Evolutionary conservation across 345 rosid species (phyloP), one percentile per base, ranked within the genome.

Genomic region (Laguncularia racemosa): DNA sequence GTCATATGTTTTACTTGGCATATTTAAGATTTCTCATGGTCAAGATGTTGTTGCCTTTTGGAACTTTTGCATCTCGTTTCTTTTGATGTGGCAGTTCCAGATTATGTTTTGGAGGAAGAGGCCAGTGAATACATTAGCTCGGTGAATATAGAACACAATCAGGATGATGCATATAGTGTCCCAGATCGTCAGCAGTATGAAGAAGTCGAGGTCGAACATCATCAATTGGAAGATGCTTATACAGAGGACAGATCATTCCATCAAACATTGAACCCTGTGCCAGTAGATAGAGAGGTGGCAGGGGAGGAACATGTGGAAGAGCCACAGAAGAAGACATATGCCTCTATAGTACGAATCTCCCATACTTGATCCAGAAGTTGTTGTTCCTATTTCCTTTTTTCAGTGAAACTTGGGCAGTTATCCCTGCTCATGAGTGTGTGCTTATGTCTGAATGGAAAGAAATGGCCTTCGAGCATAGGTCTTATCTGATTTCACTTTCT

Each of bases 81-180:
- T 51, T 15, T 67, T 61, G 54, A 13, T 71, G 69, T 69, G 44
- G 52, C 80, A 80, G 97, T 70, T 77, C 73, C 90, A 53, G 76
- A 92, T 72, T 80, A 80, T 59, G 82, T 23, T 59, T 68, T 86
- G 79, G 99, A 86, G 76, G 85, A 89, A 76, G 91, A 85, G 69
- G 85, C 86, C 6, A 80, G 81, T 46, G 95, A 84, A 44, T 89
- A 85, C 23, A 81, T 84, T 63, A 65, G 58, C 50, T 75, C 91
- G 2, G 79, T 79, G 45, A 81, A 79, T 67, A 78, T 86, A 58
- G 89, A 89, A 71, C 96, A 59, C 16, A 48, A 40, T 55, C 50
- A 33, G 50, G 60, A 38, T 40, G 60, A 67, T 26, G 69, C 58
- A 14, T 67, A 55, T 57, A 44, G n/a, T 52, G 10, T 81, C 51